These are phyloP conservation scores for Yamadazyma takamatsuzukensis DNA, from an alignment of 805 yeast genomes.

Conservation along the genomic window DNA sequence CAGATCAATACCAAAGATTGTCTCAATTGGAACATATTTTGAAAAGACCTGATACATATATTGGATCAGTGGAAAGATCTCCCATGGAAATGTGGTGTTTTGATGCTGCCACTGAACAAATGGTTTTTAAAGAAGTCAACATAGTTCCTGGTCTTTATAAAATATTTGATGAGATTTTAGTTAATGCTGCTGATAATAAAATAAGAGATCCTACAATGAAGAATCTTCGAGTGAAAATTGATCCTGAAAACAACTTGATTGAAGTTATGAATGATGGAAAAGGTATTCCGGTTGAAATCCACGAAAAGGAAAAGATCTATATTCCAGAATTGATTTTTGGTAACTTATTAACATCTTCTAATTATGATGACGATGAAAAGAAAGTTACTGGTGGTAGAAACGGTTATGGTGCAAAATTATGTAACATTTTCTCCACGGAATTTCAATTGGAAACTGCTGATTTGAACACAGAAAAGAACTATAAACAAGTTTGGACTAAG, in stretches of 20 bases:
- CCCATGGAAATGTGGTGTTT: slow-evolving; percentile 82
- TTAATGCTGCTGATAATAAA: slow-evolving; percentile 98
- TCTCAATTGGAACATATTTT: slow-evolving; percentile 94
- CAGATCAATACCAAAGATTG: slow-evolving; percentile 85
- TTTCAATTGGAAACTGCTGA: slow-evolving; percentile 90
- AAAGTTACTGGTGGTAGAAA: slow-evolving; percentile 98
- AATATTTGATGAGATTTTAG: slow-evolving; percentile 94
- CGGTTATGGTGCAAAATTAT: slow-evolving; percentile 96
- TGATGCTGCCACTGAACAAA: slow-evolving; percentile 44
- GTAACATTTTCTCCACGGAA: slow-evolving; percentile 91
- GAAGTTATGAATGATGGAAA: slow-evolving; percentile 88
- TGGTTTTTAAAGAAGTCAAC: slow-evolving; percentile 56
- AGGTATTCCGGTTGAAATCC: slow-evolving; percentile 94
- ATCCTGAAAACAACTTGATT: slow-evolving; percentile 68
- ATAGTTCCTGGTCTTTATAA: slow-evolving; percentile 96
- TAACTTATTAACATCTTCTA: slow-evolving; percentile 87
- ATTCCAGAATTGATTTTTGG: slow-evolving; percentile 97
- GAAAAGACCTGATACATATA: slow-evolving; percentile 96
- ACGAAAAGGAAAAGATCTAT: slow-evolving; percentile 84
- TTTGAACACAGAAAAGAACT: slow-evolving; percentile 53
- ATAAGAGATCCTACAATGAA: slow-evolving; percentile 92
- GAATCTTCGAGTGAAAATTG: slow-evolving; percentile 76
- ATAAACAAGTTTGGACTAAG: slow-evolving; percentile 79
- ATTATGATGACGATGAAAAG: slow-evolving; percentile 91
- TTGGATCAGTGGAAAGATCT: slow-evolving; percentile 88